phyloP scores from a whole-genome alignment of 2,329 filamentous ascomycete genomes.

The Decorospora gaudefroyi region DNA sequence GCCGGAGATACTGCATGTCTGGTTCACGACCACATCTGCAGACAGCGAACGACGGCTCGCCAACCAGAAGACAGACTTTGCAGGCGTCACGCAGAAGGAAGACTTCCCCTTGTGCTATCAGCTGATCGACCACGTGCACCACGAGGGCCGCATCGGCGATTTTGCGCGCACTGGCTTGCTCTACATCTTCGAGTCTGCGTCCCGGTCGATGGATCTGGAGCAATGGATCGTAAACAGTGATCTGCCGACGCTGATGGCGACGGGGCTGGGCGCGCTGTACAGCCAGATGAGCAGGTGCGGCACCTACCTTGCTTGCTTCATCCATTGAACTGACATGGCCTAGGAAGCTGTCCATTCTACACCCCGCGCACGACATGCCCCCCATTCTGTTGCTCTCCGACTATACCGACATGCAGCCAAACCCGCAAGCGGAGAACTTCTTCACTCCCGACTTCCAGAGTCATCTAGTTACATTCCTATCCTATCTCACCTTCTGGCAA shows the following conservation, averaged over 20 bases:
- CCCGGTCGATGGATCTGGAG: conserved; percentile 78
- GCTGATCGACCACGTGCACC: conserved; percentile 93
- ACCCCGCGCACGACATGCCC: conserved; percentile 74
- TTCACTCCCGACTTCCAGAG: conserved; percentile 75
- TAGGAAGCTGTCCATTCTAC: conserved; percentile 79
- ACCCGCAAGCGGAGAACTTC: conserved; percentile 69
- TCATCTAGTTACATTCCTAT: conserved; percentile 92
- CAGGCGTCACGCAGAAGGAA: conserved; percentile 80
- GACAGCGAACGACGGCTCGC: conserved; percentile 48
- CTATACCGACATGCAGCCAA: conserved; percentile 73
- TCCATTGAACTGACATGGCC: conserved; percentile 13
- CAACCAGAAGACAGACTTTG: conserved; percentile 69
- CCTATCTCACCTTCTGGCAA: conserved; percentile 96
- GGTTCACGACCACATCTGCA: conserved; percentile 70
- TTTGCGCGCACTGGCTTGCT: conserved; percentile 92
- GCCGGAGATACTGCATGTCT: conserved; percentile 82
- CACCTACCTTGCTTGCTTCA: not conserved
- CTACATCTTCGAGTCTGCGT: conserved; percentile 94
- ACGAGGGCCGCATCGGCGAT: conserved; percentile 91
- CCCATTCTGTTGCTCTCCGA: conserved; percentile 88
- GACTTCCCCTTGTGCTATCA: conserved; percentile 97
- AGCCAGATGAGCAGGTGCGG: conserved; percentile 66
- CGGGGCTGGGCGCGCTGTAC: conserved; percentile 79
- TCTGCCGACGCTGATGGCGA: conserved; percentile 95
- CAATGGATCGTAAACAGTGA: conserved; percentile 98